Evolutionary conservation across 805 yeast genomes (phyloP), one percentile per base, ranked within the genome.

Genomic region (Candida caryicola): DNA sequence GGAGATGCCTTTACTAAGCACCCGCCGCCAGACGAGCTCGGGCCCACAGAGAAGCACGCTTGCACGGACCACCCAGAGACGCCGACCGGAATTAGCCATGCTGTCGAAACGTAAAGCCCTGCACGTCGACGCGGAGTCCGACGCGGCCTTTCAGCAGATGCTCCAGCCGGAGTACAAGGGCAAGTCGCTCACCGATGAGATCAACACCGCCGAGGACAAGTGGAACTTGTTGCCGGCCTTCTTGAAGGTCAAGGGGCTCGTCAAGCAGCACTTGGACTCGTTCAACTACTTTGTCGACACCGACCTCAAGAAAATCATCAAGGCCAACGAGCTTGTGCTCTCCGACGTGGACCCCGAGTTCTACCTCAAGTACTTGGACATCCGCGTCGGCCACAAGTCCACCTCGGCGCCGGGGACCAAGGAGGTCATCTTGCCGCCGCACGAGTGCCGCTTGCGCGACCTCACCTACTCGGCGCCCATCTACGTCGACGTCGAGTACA

Each of bases 271-370:
- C 69, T 71, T 93, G 56, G 99, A 93, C 58, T 93, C 99, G n/a
- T 93, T 88, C 73, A 91, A 93, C 58, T 93, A 87, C 65, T 93
- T 93, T 60, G 95, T 93, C 14, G 97, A 93, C 54, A 81, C 79
- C 5, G 99, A 93, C 59, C 73, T 93, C 60, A 88, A 86, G 65
- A 91, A 93, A 58, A 93, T 93, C 60, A 84, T 93, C 43, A 71
- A 77, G 50, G 99, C 99, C 12, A 93, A 93, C 60, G 90, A 90
- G 64, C 66, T 77, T 37, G 89, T 93, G 28, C 69, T 93, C 18
- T 82, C 93, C 51, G 99, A 93, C 62, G 98, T 93, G 26, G 98
- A 91, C 64, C 99, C 99, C 1, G 96, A 90, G 56, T 93, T 93
- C 56, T 93, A 91, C 54, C 71, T 93, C 58, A 91, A 88, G 53